Evolutionary conservation across 2,329 filamentous ascomycete genomes (phyloP), one percentile per base, ranked within the genome.

Genomic region (Nemania bipapillata): DNA sequence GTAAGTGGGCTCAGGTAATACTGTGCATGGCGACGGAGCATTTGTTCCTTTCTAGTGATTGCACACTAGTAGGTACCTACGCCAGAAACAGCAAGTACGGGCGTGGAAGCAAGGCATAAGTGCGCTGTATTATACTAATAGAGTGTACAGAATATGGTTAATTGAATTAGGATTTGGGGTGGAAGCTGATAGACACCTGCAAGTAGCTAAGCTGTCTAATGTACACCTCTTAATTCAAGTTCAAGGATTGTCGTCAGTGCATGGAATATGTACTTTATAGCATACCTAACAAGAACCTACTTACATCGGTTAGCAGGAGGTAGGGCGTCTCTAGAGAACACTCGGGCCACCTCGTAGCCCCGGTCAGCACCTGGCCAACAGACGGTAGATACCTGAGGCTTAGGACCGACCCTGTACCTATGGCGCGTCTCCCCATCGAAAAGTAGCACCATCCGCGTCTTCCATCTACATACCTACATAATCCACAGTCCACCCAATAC

Each of bases 401-500:
- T 32, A 32, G 30, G 30, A 32, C 9, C 30, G 30, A 32, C 30
- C 30, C 40, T 42, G 40, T 15, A 12, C n/a, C 50, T 11, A 30
- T 37, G 50, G 53, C 59, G 67, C 63, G 67, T 66, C 58, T 63
- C 32, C 42, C 12, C 35, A 52, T 37, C 50, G 50, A 59, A 49
- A 59, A 62, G 58, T 56, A 63, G 30, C 63, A 66, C 49, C 59
- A 57, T 49, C 52, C 67, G 67, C 54, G 56, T 65, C 62, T 58
- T 63, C 65, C 22, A 28, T 30, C 53, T 20, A 9, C 24, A 37
- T 6, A n/a, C 32, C 30, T 28, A 24, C n/a, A 28, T 50, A n/a
- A n/a, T n/a, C n/a, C n/a, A n/a, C n/a, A n/a, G n/a, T n/a, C n/a
- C n/a, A n/a, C n/a, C n/a, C n/a, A n/a, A n/a, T n/a, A n/a, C n/a